Percentiles rank a stretch among this genome's conserved stretches.
Conservation (phyloP, 176 grass and related monocot genomes). For the Zizania latifolia region DNA sequence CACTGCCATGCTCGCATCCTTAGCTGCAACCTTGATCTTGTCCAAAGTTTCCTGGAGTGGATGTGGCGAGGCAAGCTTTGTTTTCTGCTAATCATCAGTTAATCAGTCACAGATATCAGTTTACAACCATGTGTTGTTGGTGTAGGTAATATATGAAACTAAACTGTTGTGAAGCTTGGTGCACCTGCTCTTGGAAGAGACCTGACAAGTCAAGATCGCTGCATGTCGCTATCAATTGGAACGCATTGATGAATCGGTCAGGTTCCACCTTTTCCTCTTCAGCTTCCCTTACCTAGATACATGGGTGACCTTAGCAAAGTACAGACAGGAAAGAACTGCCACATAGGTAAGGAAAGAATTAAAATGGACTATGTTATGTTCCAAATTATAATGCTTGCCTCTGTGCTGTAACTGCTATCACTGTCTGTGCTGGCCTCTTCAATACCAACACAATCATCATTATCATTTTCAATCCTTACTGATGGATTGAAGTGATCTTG, state of each 20-base stretch:
- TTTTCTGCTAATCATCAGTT: slow-evolving; percentile 42
- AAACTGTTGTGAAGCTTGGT: neutral
- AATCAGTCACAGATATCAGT: neutral
- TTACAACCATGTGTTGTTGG: neutral
- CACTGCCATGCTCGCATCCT: slow-evolving; percentile 35
- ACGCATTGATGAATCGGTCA: slow-evolving; percentile 52
- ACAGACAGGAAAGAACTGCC: neutral
- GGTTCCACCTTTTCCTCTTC: slow-evolving; percentile 6
- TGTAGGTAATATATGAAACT: neutral
- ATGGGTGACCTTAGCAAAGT: slow-evolving; percentile 5
- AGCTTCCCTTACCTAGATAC: slow-evolving; percentile 30
- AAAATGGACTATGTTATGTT: neutral
- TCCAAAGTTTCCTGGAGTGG: slow-evolving; percentile 57
- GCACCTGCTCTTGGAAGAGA: slow-evolving; percentile 63
- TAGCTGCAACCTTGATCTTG: slow-evolving; percentile 53
- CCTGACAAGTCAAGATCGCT: slow-evolving; percentile 64
- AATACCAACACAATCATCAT: slow-evolving; percentile 1
- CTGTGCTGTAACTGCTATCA: slow-evolving; percentile 1
- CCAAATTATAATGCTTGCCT: slow-evolving; percentile 1
- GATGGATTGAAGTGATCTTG: slow-evolving; percentile 36
- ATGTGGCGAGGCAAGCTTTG: slow-evolving; percentile 48
- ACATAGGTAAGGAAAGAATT: neutral
- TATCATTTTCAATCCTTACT: slow-evolving; percentile 19
- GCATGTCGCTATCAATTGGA: slow-evolving; percentile 57
- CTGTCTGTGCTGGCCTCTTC: slow-evolving; percentile 25